Evolutionary conservation across 345 rosid species (phyloP).

Genomic region (Rubroshorea leprosula): DNA sequence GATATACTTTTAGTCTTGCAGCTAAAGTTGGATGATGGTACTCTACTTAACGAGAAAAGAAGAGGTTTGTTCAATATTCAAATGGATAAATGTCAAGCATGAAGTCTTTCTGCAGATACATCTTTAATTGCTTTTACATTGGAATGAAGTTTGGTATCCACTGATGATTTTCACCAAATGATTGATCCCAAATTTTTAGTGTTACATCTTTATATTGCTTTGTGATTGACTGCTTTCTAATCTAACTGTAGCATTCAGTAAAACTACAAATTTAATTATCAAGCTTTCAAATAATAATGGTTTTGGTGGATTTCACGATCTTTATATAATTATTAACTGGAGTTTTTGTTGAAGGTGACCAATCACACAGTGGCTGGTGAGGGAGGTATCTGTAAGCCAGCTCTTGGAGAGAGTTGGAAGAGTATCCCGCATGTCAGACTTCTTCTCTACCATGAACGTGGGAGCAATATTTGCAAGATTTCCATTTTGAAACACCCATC

Average conservation of each 20-base stretch:
- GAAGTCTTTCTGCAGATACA: no score
- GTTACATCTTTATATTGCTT: no score
- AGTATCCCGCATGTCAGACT: slow-evolving; percentile 75
- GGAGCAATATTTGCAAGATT: slow-evolving; percentile 30
- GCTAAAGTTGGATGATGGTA: no score
- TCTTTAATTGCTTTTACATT: no score
- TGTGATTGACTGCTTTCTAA: neutral
- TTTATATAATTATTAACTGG: neutral
- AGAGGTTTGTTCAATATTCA: no score
- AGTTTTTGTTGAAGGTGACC: slow-evolving; percentile 45
- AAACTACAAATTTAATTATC: slow-evolving; percentile 1
- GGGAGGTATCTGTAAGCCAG: slow-evolving; percentile 62
- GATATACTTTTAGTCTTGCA: no score
- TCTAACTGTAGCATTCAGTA: neutral
- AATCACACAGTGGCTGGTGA: slow-evolving; percentile 83
- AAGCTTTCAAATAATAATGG: neutral
- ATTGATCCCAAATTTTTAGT: no score
- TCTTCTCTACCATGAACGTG: slow-evolving; percentile 38
- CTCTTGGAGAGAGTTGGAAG: slow-evolving; percentile 92
- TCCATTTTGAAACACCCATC: slow-evolving; percentile 65
- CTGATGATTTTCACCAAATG: no score
- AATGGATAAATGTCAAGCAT: no score
- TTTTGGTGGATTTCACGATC: neutral
- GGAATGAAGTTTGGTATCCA: no score
- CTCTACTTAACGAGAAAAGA: no score